Evolutionary conservation across 139 green algal species (phyloP), one percentile per base, ranked within the genome.

Genomic region (Chlamydomonas sphaeroides): DNA sequence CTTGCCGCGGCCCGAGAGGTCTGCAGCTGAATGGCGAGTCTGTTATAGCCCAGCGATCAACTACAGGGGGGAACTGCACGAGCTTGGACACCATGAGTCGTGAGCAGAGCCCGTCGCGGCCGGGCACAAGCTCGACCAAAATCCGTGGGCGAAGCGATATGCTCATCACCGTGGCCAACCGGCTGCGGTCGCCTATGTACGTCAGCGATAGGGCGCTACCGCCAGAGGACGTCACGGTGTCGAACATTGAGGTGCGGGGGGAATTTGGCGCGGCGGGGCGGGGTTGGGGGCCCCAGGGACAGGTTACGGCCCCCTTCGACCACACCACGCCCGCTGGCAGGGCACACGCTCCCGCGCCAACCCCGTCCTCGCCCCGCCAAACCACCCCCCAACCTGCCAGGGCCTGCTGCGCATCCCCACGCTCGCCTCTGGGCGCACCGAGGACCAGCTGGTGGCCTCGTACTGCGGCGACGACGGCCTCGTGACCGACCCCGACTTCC

Each of bases 401-500:
- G 36, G 61, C 32, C 66, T 75, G 23, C 74, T 89, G 65, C 66
- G 68, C 17, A 87, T 89, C 35, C 65, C 77, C 36, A 66, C 49
- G 21, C 71, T 67, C 1, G 62, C 73, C 25, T 75, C 71, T 15
- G 79, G 45, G 14, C 71, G 66, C 28, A 79, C 72, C 5, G 85
- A 89, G 62, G 85, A 86, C 36, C 61, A 78, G 63, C 71, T 85
- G 20, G 85, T 85, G 30, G 65, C 65, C 33, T 48, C 77, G 3
- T 68, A 41, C 26, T 28, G n/a, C 25, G 83, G 53, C 0, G 67
- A 85, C 17, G 83, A 87, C 69, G 73, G 84, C 0, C 38, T 88
- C 10, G 61, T 76, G 25, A 87, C 65, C 5, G 87, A 91, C 53
- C 75, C 87, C 53, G 73, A 85, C 45, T 91, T 91, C 61, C 73